A percentile compares a stretch with the other conserved stretches of the same genome.
Conservation (phyloP, 2,329 filamentous ascomycete species). For the Cyclaneusma minus region DNA sequence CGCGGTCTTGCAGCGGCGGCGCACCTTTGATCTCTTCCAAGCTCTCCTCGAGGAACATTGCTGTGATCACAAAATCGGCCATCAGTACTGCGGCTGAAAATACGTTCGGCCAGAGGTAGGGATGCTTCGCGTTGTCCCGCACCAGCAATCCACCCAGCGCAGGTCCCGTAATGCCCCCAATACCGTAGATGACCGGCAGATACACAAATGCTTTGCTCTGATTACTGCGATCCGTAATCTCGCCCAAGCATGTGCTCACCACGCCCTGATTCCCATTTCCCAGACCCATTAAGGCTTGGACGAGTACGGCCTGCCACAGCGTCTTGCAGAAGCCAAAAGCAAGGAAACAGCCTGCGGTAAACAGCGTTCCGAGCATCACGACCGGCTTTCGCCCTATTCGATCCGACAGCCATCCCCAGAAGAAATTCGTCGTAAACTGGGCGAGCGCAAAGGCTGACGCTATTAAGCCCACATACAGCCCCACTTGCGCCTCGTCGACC, state of each 20-base stretch:
- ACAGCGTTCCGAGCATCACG: slow-evolving; percentile 65
- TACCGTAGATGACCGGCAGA: slow-evolving; percentile 86
- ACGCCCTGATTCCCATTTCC: slow-evolving; percentile 92
- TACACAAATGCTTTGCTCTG: slow-evolving; percentile 90
- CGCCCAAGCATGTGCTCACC: slow-evolving; percentile 83
- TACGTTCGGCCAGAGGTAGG: slow-evolving; percentile 76
- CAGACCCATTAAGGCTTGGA: slow-evolving; percentile 81
- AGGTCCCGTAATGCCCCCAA: slow-evolving; percentile 86
- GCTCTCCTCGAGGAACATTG: slow-evolving; percentile 78
- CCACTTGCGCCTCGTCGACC: slow-evolving; percentile 54
- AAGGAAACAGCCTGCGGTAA: slow-evolving; percentile 68
- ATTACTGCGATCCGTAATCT: slow-evolving; percentile 89
- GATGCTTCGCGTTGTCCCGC: slow-evolving; percentile 43
- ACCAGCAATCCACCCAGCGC: slow-evolving; percentile 80
- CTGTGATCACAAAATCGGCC: slow-evolving; percentile 56
- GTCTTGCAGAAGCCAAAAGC: slow-evolving; percentile 75
- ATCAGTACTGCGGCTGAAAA: slow-evolving; percentile 58
- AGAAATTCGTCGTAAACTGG: slow-evolving; percentile 82
- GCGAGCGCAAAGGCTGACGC: slow-evolving; percentile 86
- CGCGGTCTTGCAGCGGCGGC: slow-evolving; percentile 39
- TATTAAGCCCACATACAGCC: slow-evolving; percentile 78
- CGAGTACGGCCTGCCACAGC: slow-evolving; percentile 70
- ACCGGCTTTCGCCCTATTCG: slow-evolving; percentile 68
- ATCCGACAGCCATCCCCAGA: slow-evolving; percentile 79
- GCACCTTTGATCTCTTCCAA: slow-evolving; percentile 49